These are phyloP conservation scores for Stereocaulon alpinum DNA, from an alignment of 495 filamentous ascomycete species.

Conservation along the genomic window DNA sequence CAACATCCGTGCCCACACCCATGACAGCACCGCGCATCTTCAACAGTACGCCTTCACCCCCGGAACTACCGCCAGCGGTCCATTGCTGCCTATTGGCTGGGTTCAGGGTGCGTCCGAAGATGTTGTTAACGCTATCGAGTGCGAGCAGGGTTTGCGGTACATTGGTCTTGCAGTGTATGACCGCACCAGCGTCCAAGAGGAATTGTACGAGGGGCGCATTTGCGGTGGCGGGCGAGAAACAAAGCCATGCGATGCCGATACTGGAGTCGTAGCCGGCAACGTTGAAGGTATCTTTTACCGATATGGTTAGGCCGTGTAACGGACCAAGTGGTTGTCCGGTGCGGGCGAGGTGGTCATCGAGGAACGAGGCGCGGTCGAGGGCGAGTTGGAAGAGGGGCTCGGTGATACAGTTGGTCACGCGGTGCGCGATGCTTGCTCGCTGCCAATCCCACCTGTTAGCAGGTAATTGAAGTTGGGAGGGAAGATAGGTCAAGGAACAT, in stretches of 20 bases:
- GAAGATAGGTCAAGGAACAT: slow-evolving; percentile 7
- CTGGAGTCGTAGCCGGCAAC: slow-evolving; percentile 47
- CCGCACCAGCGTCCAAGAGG: slow-evolving; percentile 29
- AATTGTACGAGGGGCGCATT: slow-evolving; percentile 35
- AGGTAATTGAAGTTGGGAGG: slow-evolving; percentile 13
- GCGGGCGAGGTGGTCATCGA: slow-evolving; percentile 44
- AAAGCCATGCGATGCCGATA: slow-evolving; percentile 47
- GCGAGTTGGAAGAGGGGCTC: slow-evolving; percentile 58
- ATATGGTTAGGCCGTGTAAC: slow-evolving; percentile 58
- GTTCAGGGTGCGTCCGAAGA: slow-evolving; percentile 26
- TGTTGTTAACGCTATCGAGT: slow-evolving; percentile 49
- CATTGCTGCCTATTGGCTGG: slow-evolving; percentile 13
- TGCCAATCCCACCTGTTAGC: slow-evolving; percentile 23
- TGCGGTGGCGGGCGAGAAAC: slow-evolving; percentile 38
- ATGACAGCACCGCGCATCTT: slow-evolving; percentile 51
- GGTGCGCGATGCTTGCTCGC: slow-evolving; percentile 50
- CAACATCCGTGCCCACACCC: slow-evolving; percentile 59
- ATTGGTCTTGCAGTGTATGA: slow-evolving; percentile 60
- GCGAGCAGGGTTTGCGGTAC: slow-evolving; percentile 36
- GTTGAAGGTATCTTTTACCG: slow-evolving; percentile 57
- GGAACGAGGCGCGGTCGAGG: slow-evolving; percentile 42
- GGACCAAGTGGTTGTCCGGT: slow-evolving; percentile 46
- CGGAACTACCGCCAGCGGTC: slow-evolving; percentile 52
- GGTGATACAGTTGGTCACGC: slow-evolving; percentile 53
- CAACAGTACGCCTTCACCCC: slow-evolving; percentile 57